Evolutionary conservation across 1,284 basidiomycete species (phyloP).

Genomic region (Sphagnurus paluster): DNA sequence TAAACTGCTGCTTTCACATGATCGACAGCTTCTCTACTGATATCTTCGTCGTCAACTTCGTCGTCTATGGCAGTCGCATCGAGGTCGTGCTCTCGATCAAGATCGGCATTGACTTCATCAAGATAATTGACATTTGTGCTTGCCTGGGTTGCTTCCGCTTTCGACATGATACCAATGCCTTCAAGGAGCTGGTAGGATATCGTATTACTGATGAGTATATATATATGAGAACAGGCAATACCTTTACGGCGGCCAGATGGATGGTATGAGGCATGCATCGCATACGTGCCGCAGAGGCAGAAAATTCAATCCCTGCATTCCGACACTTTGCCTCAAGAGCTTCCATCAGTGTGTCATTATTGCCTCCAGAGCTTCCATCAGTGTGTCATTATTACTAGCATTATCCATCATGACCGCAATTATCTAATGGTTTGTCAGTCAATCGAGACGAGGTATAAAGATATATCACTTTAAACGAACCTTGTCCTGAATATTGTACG

Average conservation of each 20-base stretch:
- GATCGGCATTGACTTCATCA: slow-evolving; percentile 8
- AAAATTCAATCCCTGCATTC: slow-evolving; percentile 16
- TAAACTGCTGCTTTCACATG: neutral
- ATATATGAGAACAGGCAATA: too few relatives aligned
- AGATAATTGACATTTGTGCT: slow-evolving; percentile 17
- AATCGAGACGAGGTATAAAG: neutral
- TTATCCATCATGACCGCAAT: slow-evolving; percentile 30
- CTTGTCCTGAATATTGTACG: slow-evolving; percentile 21
- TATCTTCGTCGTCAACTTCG: neutral
- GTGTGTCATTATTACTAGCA: slow-evolving; percentile 30
- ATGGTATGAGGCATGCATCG: slow-evolving; percentile 32
- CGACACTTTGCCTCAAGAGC: slow-evolving; percentile 10
- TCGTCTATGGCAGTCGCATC: neutral
- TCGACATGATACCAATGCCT: slow-evolving; percentile 26
- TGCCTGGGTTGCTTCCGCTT: slow-evolving; percentile 16
- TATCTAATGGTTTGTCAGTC: slow-evolving; percentile 9
- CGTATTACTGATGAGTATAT: too few relatives aligned
- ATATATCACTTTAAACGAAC: slow-evolving; percentile 9
- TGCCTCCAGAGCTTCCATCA: slow-evolving; percentile 17
- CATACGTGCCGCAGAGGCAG: slow-evolving; percentile 13
- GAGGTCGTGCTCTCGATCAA: neutral
- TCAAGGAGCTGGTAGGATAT: slow-evolving; percentile 34
- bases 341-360: slow-evolving; percentile 28
- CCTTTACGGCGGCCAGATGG: slow-evolving; percentile 31
- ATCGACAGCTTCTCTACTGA: neutral